Percentiles rank a stretch among this genome's conserved stretches.
These are phyloP conservation scores for Coriolopsis trogii DNA, from an alignment of 1,284 basidiomycete species.

Conservation along the genomic window DNA sequence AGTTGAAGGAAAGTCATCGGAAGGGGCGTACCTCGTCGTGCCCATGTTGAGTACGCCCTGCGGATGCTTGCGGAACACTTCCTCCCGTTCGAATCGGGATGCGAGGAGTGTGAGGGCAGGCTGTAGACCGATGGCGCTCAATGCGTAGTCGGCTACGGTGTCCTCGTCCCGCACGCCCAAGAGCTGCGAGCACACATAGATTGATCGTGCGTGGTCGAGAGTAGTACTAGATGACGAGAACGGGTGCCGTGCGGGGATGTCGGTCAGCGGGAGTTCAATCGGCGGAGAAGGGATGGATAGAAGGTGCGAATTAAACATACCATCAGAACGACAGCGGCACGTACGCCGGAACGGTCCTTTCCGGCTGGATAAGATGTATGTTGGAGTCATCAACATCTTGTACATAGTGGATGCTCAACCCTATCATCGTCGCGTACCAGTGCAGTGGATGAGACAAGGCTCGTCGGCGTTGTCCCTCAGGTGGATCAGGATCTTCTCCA, in stretches of 20 bases:
- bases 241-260: no score
- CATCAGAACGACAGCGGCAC: constrained; percentile 39
- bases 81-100: constrained; percentile 35
- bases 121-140: constrained; percentile 42
- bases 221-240: no score
- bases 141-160: constrained; percentile 42
- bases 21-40: constrained; percentile 35
- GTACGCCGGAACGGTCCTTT: constrained; percentile 46
- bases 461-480: constrained; percentile 42
- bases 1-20: neutral
- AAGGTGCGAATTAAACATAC: constrained; percentile 24
- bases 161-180: constrained; percentile 42
- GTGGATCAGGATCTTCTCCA: constrained; percentile 40
- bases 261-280: neutral
- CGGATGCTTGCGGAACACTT: constrained; percentile 39
- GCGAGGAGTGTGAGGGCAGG: constrained; percentile 37
- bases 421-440: no score
- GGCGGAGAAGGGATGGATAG: neutral
- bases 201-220: no score
- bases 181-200: no score
- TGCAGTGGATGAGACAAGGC: constrained; percentile 47
- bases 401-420: no score
- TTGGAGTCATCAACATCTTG: no score
- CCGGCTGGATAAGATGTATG: no score
- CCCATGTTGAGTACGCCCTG: constrained; percentile 40